Evolutionary conservation across 345 rosid genomes (phyloP).

Genomic region (Acer campestre): DNA sequence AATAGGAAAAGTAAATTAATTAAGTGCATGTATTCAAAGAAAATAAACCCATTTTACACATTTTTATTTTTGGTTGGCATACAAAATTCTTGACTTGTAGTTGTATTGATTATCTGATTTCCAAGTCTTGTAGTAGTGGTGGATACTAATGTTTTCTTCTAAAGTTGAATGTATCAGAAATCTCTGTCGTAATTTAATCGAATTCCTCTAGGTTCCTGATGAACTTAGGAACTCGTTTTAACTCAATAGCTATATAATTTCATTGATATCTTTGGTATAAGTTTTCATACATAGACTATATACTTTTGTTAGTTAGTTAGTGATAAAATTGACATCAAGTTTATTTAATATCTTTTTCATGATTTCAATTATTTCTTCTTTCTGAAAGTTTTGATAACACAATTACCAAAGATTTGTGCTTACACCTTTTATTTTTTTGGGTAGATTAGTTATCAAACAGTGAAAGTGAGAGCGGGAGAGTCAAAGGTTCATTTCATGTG

Average conservation of each 20-base stretch:
- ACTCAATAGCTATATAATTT: neutral
- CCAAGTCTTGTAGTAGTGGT: too few relatives aligned
- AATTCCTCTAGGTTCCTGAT: too few relatives aligned
- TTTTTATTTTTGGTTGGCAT: too few relatives aligned
- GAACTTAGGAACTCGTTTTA: neutral
- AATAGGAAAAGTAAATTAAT: slow-evolving; percentile 2
- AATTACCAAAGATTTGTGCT: neutral
- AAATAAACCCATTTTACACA: neutral
- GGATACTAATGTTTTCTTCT: too few relatives aligned
- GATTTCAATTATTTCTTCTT: neutral
- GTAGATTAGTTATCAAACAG: slow-evolving; percentile 29
- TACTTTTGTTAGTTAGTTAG: neutral
- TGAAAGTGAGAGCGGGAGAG: neutral
- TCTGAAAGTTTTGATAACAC: too few relatives aligned
- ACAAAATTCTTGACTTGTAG: neutral
- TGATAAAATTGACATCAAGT: neutral
- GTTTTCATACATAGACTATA: neutral
- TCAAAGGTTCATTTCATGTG: slow-evolving; percentile 25
- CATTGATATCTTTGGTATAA: neutral
- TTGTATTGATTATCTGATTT: neutral
- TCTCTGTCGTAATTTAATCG: too few relatives aligned
- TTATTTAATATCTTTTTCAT: neutral
- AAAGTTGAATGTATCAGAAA: neutral
- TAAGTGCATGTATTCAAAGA: slow-evolving; percentile 9
- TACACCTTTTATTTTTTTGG: neutral